phyloP scores from a whole-genome alignment of 495 filamentous ascomycete species.

The Lasiosphaeris hirsuta region DNA sequence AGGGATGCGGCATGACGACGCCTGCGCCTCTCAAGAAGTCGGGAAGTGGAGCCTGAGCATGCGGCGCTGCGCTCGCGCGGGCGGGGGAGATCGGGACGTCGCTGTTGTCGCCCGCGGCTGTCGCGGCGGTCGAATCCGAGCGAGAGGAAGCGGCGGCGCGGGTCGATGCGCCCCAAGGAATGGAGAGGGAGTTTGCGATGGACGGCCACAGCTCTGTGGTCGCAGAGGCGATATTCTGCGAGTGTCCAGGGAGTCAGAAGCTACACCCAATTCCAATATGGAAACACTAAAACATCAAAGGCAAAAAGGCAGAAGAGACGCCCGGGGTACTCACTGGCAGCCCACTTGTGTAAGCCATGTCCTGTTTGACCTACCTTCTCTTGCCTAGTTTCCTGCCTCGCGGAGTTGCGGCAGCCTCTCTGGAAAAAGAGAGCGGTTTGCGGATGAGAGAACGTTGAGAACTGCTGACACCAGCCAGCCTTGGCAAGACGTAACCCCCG shows the following conservation, averaged over 20 bases:
- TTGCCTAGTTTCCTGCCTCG: background rate
- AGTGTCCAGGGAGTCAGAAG: conserved; percentile 2
- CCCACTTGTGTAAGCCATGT: conserved; percentile 42
- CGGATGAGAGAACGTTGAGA: conserved; percentile 2
- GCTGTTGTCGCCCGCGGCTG: conserved; percentile 12
- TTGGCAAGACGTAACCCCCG: background rate
- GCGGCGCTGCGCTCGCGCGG: background rate
- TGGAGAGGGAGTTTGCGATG: conserved; percentile 44
- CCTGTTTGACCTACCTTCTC: conserved; percentile 10
- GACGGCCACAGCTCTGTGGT: conserved; percentile 56
- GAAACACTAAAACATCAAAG: no score
- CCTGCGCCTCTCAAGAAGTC: conserved; percentile 39
- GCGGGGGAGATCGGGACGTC: conserved; percentile 2
- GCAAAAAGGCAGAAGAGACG: background rate
- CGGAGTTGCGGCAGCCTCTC: background rate
- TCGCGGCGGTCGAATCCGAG: background rate
- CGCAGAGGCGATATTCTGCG: conserved; percentile 47
- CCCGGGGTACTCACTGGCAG: conserved; percentile 35
- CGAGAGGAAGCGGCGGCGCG: background rate
- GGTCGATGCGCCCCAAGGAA: conserved; percentile 38
- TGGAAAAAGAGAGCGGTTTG: background rate
- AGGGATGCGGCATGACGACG: conserved; percentile 14
- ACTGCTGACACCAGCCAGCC: conserved; percentile 2
- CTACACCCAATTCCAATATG: background rate
- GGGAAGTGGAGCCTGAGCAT: conserved; percentile 32